Percentiles rank a stretch among this genome's conserved stretches.
These are phyloP conservation scores for Malbranchea zuffiana DNA, from an alignment of 2,329 filamentous ascomycete genomes.

Conservation along the genomic window DNA sequence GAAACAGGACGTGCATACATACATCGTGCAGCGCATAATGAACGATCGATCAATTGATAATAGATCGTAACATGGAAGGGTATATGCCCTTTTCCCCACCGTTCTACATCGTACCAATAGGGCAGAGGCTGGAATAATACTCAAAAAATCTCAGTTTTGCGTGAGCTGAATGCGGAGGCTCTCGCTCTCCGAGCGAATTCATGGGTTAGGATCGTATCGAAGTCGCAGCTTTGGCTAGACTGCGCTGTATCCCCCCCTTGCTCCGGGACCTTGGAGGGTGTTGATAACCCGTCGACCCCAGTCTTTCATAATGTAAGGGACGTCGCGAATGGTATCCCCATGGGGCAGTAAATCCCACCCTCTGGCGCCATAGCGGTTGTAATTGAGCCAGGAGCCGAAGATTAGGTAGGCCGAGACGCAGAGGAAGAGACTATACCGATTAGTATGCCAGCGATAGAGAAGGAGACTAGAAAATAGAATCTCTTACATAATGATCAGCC, in stretches of 20 bases:
- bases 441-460: slow-evolving; percentile 1
- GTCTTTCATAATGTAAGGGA: slow-evolving; percentile 87
- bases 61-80: too few relatives aligned
- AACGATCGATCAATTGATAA: too few relatives aligned
- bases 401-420: slow-evolving; percentile 81
- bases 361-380: slow-evolving; percentile 87
- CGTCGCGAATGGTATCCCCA: slow-evolving; percentile 79
- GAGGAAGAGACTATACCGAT: slow-evolving; percentile 61
- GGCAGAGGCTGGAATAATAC: too few relatives aligned
- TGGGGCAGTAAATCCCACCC: slow-evolving; percentile 94
- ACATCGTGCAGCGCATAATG: too few relatives aligned
- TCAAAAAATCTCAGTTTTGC: too few relatives aligned
- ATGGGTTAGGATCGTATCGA: too few relatives aligned
- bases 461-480: neutral
- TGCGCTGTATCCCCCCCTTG: slow-evolving; percentile 85
- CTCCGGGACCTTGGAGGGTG: slow-evolving; percentile 72
- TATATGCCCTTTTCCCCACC: too few relatives aligned
- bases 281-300: slow-evolving; percentile 69
- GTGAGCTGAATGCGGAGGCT: too few relatives aligned
- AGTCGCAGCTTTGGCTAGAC: too few relatives aligned
- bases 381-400: slow-evolving; percentile 97
- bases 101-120: too few relatives aligned
- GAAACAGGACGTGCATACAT: too few relatives aligned
- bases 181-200: too few relatives aligned
- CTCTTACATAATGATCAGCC: slow-evolving; percentile 83